These are phyloP conservation scores for Alternaria angustiovoidea DNA, from an alignment of 2,329 filamentous ascomycete species.

Conservation along the genomic window DNA sequence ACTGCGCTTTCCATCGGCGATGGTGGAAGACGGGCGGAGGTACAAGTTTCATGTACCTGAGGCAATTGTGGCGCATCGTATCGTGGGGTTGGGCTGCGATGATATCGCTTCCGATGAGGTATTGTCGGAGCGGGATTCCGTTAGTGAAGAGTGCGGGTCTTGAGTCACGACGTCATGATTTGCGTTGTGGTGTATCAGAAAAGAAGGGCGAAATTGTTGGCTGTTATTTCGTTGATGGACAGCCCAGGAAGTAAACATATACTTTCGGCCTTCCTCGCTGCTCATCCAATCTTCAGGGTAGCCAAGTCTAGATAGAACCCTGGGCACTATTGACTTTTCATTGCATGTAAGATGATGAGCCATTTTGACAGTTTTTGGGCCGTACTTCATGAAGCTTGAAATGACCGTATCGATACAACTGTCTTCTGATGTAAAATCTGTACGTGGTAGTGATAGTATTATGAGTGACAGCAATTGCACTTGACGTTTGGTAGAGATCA, in stretches of 20 bases:
- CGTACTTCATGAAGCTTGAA: too few relatives aligned
- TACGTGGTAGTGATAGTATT: accelerated
- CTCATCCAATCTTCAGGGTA: too few relatives aligned
- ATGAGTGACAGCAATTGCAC: too few relatives aligned
- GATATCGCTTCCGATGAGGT: background rate
- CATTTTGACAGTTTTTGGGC: too few relatives aligned
- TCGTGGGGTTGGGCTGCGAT: background rate
- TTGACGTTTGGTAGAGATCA: too few relatives aligned
- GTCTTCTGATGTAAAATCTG: too few relatives aligned
- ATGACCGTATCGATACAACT: accelerated
- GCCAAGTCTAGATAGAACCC: too few relatives aligned
- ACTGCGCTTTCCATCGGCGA: slow-evolving; percentile 1
- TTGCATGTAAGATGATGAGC: too few relatives aligned
- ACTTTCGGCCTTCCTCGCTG: too few relatives aligned
- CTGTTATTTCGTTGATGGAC: too few relatives aligned
- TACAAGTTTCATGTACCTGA: background rate
- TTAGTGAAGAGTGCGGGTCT: background rate
- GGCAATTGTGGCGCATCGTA: background rate
- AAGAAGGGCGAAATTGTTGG: background rate
- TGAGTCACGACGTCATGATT: background rate
- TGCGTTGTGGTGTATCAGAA: background rate
- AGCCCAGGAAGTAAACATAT: too few relatives aligned
- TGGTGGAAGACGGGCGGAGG: background rate
- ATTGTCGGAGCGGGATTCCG: background rate
- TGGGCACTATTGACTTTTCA: too few relatives aligned